Percentiles rank a stretch among this genome's conserved stretches.
Conservation (phyloP, 2,329 filamentous ascomycete species). For the Seiridium unicorne region DNA sequence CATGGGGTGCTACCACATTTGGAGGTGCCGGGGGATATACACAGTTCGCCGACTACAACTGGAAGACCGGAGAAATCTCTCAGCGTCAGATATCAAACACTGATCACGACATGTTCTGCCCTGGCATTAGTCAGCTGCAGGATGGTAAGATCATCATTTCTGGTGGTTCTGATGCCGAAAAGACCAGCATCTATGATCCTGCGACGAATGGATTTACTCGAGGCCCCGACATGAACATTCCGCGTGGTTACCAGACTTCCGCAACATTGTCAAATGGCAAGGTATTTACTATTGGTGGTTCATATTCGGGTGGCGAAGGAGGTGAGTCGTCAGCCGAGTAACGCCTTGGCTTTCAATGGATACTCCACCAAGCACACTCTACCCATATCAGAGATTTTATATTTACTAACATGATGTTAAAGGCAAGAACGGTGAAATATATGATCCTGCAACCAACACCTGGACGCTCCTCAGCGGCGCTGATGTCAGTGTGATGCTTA, state of each 20-base stretch:
- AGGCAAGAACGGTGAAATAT: slow-evolving; percentile 47
- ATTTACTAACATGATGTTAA: background rate
- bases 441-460: slow-evolving; percentile 31
- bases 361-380: no score
- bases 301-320: slow-evolving; percentile 41
- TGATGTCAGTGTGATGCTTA: slow-evolving; percentile 39
- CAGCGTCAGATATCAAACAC: slow-evolving; percentile 21
- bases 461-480: slow-evolving; percentile 38
- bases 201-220: slow-evolving; percentile 25
- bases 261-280: slow-evolving; percentile 41
- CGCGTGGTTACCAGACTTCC: slow-evolving; percentile 42
- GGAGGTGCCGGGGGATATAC: slow-evolving; percentile 8
- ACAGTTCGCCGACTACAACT: slow-evolving; percentile 21
- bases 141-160: slow-evolving; percentile 41
- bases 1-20: background rate
- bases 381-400: no score
- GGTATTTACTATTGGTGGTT: slow-evolving; percentile 50
- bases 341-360: no score
- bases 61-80: slow-evolving; percentile 15
- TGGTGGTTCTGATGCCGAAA: slow-evolving; percentile 39
- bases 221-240: slow-evolving; percentile 32
- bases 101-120: slow-evolving; percentile 48
- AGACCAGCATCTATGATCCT: slow-evolving; percentile 38
- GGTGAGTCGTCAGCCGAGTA: slow-evolving; percentile 7
- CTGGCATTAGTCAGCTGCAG: slow-evolving; percentile 39